Evolutionary conservation across 2,329 filamentous ascomycete genomes (phyloP).

Genomic region (Neurospora sp.): DNA sequence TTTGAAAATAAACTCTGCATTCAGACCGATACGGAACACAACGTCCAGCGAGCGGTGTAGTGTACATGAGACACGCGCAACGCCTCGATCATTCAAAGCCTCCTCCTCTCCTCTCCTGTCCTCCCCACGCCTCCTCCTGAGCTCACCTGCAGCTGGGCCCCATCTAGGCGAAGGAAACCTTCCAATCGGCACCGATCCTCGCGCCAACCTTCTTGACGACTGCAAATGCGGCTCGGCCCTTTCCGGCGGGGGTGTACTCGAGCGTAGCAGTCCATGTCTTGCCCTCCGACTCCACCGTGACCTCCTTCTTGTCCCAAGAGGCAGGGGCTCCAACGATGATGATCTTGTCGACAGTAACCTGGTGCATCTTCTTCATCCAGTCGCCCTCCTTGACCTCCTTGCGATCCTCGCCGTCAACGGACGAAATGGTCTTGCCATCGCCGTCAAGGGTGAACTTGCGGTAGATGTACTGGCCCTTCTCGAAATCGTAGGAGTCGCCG

Average conservation of each 20-base stretch:
- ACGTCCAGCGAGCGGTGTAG: neutral
- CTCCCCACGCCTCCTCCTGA: neutral
- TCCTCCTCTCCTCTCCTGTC: neutral
- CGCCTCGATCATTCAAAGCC: neutral
- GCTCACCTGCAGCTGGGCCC: neutral
- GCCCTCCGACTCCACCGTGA: constrained; percentile 44
- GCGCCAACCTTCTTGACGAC: constrained; percentile 42
- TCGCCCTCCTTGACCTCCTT: constrained; percentile 55
- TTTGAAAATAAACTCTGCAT: neutral
- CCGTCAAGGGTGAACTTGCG: constrained; percentile 62
- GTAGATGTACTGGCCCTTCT: constrained; percentile 81
- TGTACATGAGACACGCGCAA: neutral
- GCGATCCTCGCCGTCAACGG: constrained; percentile 53
- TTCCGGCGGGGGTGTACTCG: constrained; percentile 44
- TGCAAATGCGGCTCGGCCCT: constrained; percentile 40
- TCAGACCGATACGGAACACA: neutral
- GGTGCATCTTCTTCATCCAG: constrained; percentile 71
- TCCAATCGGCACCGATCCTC: constrained; percentile 46
- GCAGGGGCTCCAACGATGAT: constrained; percentile 71
- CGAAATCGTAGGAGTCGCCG: constrained; percentile 82
- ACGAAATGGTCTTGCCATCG: constrained; percentile 50
- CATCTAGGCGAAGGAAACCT: constrained; percentile 25
- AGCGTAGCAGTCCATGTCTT: constrained; percentile 48
- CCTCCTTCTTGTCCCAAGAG: constrained; percentile 57
- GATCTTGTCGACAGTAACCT: constrained; percentile 74